Percentiles rank a stretch among this genome's conserved stretches.
These are phyloP conservation scores for Alternaria brassicicola DNA, from an alignment of 2,329 filamentous ascomycete genomes.

Conservation along the genomic window DNA sequence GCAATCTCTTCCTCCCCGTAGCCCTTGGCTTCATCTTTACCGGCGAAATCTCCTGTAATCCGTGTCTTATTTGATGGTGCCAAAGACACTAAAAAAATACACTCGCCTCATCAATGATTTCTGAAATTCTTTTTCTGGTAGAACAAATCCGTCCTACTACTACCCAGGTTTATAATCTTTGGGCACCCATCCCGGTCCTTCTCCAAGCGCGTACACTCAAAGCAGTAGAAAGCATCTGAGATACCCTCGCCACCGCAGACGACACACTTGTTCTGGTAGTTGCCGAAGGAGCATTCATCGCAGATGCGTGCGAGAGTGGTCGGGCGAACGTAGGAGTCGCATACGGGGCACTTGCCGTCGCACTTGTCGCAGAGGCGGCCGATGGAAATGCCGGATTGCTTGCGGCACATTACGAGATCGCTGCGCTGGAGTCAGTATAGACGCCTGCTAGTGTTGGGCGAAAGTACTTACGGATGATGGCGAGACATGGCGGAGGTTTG, in stretches of 20 bases:
- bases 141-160: constrained; percentile 89
- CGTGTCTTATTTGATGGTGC: background rate
- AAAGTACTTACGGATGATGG: constrained; percentile 78
- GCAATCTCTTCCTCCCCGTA: background rate
- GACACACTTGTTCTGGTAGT: constrained; percentile 99
- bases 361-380: constrained; percentile 99
- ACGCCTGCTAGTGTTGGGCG: constrained; percentile 4
- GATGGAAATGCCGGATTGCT: constrained; percentile 96
- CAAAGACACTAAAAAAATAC: too few species aligned
- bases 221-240: constrained; percentile 98
- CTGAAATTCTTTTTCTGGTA: constrained; percentile 76
- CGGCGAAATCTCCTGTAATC: background rate
- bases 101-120: constrained; percentile 56
- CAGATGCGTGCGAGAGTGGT: constrained; percentile 98
- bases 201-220: constrained; percentile 94
- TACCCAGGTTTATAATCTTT: constrained; percentile 98
- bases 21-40: background rate
- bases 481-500: constrained; percentile 71
- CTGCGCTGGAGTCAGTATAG: constrained; percentile 50
- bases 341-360: constrained; percentile 98
- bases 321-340: constrained; percentile 97
- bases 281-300: constrained; percentile 98
- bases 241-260: constrained; percentile 98
- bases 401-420: constrained; percentile 99
- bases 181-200: constrained; percentile 98